Evolutionary conservation across 179 eudicot genomes (phyloP), one percentile per base, ranked within the genome.

Genomic region (Drosera spatulata): DNA sequence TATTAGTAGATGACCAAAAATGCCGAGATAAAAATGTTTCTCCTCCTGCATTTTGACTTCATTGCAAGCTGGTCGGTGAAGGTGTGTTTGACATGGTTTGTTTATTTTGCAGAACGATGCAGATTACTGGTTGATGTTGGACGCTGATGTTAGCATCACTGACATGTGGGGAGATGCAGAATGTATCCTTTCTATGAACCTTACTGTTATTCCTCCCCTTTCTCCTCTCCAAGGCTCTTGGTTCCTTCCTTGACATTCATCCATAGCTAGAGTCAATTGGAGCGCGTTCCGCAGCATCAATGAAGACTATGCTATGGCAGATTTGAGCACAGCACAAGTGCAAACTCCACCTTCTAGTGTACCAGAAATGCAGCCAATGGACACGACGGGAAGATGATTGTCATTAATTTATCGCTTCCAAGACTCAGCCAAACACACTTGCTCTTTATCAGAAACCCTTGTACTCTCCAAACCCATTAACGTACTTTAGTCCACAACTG

Each of bases 101-200:
- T 22, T 22, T 45, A 44, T 37, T 70, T 59, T 80, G 69, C 95
- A 90, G 97, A 80, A 77, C 61, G 89, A 79, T 66, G 84, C 82
- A 57, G 97, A 90, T 82, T 93, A 93, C 81, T 89, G 91, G 95
- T 73, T 89, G 65, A 64, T 82, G 50, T 84, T 95, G 3, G 99
- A 93, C 66, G 79, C 81, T 1, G 99, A 82, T 63, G 81, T 93
- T 67, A 86, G 93, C 79, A 76, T 88, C 61, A 80, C 99, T n/a
- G 93, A 86, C 76, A 81, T 89, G 80, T 93, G 99, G 99, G 72
- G 81, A 66, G 73, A 83, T 58, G 73, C 85, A 60, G 91, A 84
- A n/a, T 61, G 98, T 91, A 91, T 82, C 82, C 95, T 84, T 75
- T 41, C 4, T 47, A 45, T 51, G 37, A 6, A 6, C 42, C 44